Evolutionary conservation across 2,329 filamentous ascomycete species (phyloP).

Genomic region (Diaporthe sp.): DNA sequence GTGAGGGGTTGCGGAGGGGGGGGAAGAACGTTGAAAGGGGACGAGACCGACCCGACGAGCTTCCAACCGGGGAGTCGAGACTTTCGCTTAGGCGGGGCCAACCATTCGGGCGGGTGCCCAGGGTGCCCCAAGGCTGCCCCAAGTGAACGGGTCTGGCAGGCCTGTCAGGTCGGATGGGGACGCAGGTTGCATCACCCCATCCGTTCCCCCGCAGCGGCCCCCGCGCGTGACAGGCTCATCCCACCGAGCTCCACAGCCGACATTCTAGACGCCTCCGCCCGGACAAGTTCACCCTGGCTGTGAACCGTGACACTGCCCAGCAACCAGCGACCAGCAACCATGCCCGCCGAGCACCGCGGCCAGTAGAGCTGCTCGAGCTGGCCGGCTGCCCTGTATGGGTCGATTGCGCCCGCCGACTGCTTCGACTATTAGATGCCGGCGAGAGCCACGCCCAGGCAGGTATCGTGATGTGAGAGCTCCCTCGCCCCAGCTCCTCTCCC

Average conservation of each 20-base stretch:
- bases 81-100: constrained; percentile 1
- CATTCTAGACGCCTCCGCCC: constrained; percentile 24
- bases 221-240: constrained; percentile 33
- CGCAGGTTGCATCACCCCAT: constrained; percentile 29
- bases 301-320: neutral
- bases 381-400: constrained; percentile 6
- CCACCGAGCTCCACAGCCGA: constrained; percentile 31
- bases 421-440: constrained; percentile 19
- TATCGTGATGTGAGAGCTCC: constrained; percentile 23
- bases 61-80: neutral
- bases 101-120: constrained; percentile 13
- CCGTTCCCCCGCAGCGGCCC: constrained; percentile 29
- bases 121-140: neutral
- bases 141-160: neutral
- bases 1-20: neutral
- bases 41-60: neutral
- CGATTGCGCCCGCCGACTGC: neutral
- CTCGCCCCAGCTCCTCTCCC: constrained; percentile 12
- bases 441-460: neutral
- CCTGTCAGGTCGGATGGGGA: constrained; percentile 9
- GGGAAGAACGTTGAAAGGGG: neutral
- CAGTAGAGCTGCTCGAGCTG: neutral
- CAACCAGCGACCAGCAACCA: too few relatives aligned
- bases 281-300: constrained; percentile 11
- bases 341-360: neutral